phyloP scores from a whole-genome alignment of 371 early-diverging fungal species.

The Catenaria anguillulae region DNA sequence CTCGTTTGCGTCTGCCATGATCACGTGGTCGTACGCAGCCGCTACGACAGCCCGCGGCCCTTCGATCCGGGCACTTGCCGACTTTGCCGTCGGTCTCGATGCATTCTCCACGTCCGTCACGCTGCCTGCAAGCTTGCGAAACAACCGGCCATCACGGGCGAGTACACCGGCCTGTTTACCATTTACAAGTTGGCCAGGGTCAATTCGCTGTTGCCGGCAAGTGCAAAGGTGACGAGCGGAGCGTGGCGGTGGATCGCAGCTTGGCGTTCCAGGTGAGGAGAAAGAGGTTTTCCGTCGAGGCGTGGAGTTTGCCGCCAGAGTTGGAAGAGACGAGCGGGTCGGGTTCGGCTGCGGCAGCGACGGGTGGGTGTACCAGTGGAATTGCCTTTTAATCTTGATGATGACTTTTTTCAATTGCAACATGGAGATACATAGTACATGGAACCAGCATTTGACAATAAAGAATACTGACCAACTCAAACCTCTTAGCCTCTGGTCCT shows the following conservation, averaged over 20 bases:
- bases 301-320: constrained; percentile 84
- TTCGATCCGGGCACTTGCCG: not conserved
- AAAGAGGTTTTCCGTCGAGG: constrained; percentile 77
- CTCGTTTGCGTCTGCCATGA: constrained; percentile 56
- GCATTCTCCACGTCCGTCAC: not conserved
- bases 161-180: constrained; percentile 79
- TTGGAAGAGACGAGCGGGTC: constrained; percentile 15
- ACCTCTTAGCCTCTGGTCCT: too few relatives aligned
- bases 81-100: not conserved
- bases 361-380: too few relatives aligned
- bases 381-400: too few relatives aligned
- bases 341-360: too few relatives aligned
- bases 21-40: constrained; percentile 30
- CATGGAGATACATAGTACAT: too few relatives aligned
- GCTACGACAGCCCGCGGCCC: not conserved
- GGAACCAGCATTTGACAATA: too few relatives aligned
- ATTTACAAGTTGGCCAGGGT: constrained; percentile 63
- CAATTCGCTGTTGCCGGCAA: constrained; percentile 59
- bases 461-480: too few relatives aligned
- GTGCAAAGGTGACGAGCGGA: constrained; percentile 37
- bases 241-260: constrained; percentile 47
- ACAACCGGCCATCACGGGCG: constrained; percentile 18
- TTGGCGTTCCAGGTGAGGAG: constrained; percentile 70
- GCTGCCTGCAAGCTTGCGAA: not conserved
- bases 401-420: too few relatives aligned